Evolutionary conservation across 108 stramenopile genomes (phyloP), one percentile per base, ranked within the genome.

Genomic region (Cyclotella choctawhatcheeana): DNA sequence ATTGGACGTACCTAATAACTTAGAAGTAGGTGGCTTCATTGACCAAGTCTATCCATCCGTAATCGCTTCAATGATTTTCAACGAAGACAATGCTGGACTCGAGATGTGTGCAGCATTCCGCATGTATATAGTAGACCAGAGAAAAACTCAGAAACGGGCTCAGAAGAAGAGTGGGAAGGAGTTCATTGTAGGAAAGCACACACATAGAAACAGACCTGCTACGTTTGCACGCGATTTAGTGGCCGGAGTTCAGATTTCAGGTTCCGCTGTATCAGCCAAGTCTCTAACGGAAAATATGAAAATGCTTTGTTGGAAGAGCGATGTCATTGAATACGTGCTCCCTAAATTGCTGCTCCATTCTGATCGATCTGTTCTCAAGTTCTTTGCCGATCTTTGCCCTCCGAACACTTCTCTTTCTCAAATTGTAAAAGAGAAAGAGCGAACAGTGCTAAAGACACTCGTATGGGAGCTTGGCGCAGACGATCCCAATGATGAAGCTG

Each of bases 391-490:
- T 31, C 81, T 88, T 54, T 74, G 88, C 21, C 73, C 74, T 35
- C 67, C 69, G 0, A 77, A 82, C 24, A 43, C 84, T 70, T 80
- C 53, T 27, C 64, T 82, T 16, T 58, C 77, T 20, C 60, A 69
- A 29, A 59, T 86, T 71, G 65, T 73, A 20, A 53, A 58, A 34
- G 74, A 74, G 79, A 86, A 71, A 35, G 71, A 70, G 0, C 71
- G 43, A 51, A 37, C 68, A 18, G 86, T 89, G 31, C 63, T 92
- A 20, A 89, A 89, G 69, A 82, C 71, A 0, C 44, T 92, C 12
- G 76, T 84, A 48, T 89, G 86, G 87, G 85, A 86, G 51, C 79
- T 92, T 27, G 88, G 89, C 24, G 59, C 62, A 14, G 78, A 76
- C 59, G 71, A 80, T 54, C 44, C 62, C 8, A 70, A 70, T 18